Conservation (phyloP, 2,329 filamentous ascomycete species). For the Monilinia fructigena region DNA sequence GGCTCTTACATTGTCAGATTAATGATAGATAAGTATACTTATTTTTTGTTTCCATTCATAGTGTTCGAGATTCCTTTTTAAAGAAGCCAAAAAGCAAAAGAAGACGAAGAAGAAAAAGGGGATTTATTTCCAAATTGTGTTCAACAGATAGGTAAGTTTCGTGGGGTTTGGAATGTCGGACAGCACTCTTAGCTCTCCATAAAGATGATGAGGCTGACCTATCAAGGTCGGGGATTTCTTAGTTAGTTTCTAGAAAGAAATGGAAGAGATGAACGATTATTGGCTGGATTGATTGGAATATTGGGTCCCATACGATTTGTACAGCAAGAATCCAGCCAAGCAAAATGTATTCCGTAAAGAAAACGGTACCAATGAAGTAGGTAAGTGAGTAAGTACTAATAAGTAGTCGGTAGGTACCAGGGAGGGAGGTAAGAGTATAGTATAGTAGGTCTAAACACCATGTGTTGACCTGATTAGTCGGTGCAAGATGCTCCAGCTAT, state of each 20-base stretch:
- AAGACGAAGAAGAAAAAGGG: not conserved
- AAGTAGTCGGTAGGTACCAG: no score
- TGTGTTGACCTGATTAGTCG: no score
- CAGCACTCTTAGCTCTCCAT: not conserved
- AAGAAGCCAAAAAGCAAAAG: not conserved
- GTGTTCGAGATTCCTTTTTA: not conserved
- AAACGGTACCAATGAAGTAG: no score
- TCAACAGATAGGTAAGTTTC: conserved; percentile 16
- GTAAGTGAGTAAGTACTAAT: no score
- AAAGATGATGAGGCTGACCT: conserved; percentile 21
- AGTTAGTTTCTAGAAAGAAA: not conserved
- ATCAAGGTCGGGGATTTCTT: not conserved
- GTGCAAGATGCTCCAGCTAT: no score
- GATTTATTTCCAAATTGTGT: conserved; percentile 7
- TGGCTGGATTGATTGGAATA: not conserved
- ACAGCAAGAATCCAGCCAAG: conserved; percentile 10
- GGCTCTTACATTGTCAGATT: conserved; percentile 36
- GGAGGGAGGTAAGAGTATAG: no score
- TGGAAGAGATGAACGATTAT: not conserved
- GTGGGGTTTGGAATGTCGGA: conserved; percentile 20
- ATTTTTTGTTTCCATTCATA: not conserved
- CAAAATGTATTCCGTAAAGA: not conserved
- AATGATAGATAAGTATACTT: not conserved
- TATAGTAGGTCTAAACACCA: no score
- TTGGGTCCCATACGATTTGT: conserved; percentile 10